Base-by-base conservation (phyloP, 441 rosid genomes). In the Erodium moschatum region DNA sequence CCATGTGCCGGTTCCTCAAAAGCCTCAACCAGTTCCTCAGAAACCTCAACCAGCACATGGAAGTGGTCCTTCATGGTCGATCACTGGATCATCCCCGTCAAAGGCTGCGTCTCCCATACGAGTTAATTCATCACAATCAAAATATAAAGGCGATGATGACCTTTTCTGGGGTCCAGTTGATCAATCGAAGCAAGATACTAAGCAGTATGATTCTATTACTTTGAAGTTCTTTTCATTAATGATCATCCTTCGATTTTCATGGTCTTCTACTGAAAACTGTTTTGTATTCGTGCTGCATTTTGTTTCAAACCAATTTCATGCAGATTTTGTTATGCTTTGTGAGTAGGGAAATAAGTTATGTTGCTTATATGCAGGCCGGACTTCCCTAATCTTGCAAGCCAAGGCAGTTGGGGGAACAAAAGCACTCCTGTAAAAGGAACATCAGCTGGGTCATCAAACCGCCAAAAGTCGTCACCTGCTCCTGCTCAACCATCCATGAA, bases 141-240 rank as follows among this genome's bases (percentile, higher is more conserved):
- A 86, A 74, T 44, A 77, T 70, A 86, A 83, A 74, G 97, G 76
- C 67, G 96, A 91, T 44, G 96, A 89, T 69, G 96, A 94, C 74
- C 86, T 94, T 31, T 94, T 94, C 77, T 95, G 98, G 96, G 98
- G 99, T 56, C 97, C 99, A n/a, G 21, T 79, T 75, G 95, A 89
- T 78, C 95, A 87, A 66, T 80, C 90, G 44, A 87, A 83, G 74
- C 92, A 81, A 73, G 94, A 87, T 67, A 52, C 85, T 31, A 91
- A 86, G 72, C 88, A 86, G 99, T 95, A 87, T 44, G 91, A 67
- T 69, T 58, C 62, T 70, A 66, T 19, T 40, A 66, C 15, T n/a
- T 40, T 60, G 24, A 35, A 18, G n/a, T 0, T 2, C 67, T 63
- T 35, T 24, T 24, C 65, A 24, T 61, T 27, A n/a, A 61, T 21